Evolutionary conservation across 176 grass and related monocot genomes (phyloP), one percentile per base, ranked within the genome.

Genomic region (Alloteropsis semialata): DNA sequence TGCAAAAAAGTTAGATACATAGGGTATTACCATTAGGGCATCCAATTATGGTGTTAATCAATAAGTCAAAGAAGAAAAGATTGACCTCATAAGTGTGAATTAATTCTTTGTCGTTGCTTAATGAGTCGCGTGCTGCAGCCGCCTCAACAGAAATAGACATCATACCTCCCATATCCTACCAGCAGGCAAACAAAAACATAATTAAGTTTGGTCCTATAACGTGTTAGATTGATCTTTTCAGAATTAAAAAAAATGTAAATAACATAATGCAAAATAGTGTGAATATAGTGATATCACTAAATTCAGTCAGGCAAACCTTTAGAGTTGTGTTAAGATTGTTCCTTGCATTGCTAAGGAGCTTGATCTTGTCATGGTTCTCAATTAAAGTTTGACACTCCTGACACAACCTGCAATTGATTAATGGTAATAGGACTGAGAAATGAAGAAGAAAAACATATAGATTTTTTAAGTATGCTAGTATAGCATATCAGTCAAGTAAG

Each of bases 101-200:
- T 59, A 99, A 88, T 76, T 99, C 93, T 69, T 90, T 99, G 84
- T 96, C 97, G 76, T 99, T 81, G 5, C 80, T 99, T 83, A 96
- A 87, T 46, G 93, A 99, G 76, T 94, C 89, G 49, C 77, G 93
- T 81, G 97, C 93, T 83, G 97, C 97, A 76, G 89, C 87, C 62
- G 97, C 93, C 85, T 99, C 97, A 83, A 99, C 93, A 94, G 97
- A 99, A 90, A 99, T 99, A 14, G 93, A 99, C 97, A 99, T 99
- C 97, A 99, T 99, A 70, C 97, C 97, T 87, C 91, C 93, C 44
- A 99, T 88, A 85, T 99, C 97, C 97, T 99, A 78, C 46, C 29
- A 88, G 69, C 61, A 82, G 29, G 62, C 10, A 82, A 88, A 39
- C 21, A 81, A 36, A 41, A 34, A 82, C 55, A 64, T 72, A 32